Conservation (phyloP, 805 yeast species). For the Cyberlindnera amylophila region DNA sequence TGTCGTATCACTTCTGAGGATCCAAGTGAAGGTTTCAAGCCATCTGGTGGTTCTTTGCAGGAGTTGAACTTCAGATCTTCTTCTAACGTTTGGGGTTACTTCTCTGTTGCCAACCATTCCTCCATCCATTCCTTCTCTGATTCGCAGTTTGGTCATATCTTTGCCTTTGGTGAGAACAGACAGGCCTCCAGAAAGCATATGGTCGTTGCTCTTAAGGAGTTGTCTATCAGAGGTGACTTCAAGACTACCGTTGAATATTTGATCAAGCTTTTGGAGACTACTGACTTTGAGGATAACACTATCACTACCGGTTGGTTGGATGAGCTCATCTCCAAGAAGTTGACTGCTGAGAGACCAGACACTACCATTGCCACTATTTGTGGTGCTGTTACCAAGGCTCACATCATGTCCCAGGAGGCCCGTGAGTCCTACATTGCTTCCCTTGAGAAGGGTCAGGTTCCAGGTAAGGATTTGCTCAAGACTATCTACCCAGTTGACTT, state of each 20-base stretch:
- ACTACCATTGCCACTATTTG: slow-evolving; percentile 85
- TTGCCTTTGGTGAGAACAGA: slow-evolving; percentile 98
- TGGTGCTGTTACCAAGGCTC: slow-evolving; percentile 98
- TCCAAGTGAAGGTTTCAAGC: slow-evolving; percentile 99
- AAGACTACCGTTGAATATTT: slow-evolving; percentile 96
- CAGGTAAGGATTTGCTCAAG: slow-evolving; percentile 72
- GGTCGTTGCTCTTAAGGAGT: slow-evolving; percentile 97
- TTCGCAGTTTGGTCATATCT: slow-evolving; percentile 98
- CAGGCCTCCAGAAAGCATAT: slow-evolving; percentile 97
- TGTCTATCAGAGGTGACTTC: slow-evolving; percentile 97
- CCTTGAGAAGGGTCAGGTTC: slow-evolving; percentile 95
- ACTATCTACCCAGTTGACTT: slow-evolving; percentile 92
- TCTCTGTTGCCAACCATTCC: slow-evolving; percentile 94
- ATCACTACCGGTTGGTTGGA: slow-evolving; percentile 99
- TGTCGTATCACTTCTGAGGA: slow-evolving; percentile 99
- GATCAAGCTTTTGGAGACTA: slow-evolving; percentile 91
- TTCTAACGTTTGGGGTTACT: slow-evolving; percentile 99
- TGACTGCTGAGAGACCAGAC: slow-evolving; percentile 97
- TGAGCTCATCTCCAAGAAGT: slow-evolving; percentile 86
- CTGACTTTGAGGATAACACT: slow-evolving; percentile 93
- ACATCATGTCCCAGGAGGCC: slow-evolving; percentile 68
- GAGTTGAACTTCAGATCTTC: slow-evolving; percentile 96
- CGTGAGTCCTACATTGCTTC: slow-evolving; percentile 65
- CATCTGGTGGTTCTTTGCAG: slow-evolving; percentile 94
- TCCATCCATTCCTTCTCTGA: slow-evolving; percentile 97